These are phyloP conservation scores for Orbilia ellipsospora DNA, from an alignment of 2,329 filamentous ascomycete species.

Conservation along the genomic window DNA sequence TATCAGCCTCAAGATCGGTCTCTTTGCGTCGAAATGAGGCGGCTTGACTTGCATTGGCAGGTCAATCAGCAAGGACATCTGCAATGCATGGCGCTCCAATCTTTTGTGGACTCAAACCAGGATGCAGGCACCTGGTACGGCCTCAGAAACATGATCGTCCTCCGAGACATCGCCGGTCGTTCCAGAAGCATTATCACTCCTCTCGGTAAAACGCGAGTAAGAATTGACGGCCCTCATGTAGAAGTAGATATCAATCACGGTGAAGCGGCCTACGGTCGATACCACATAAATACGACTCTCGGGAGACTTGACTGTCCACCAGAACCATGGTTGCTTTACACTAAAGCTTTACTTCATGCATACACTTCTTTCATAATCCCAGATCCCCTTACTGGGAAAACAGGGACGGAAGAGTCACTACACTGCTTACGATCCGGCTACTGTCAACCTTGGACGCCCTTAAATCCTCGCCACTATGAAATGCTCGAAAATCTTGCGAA, in stretches of 20 bases:
- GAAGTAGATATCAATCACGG: conserved; percentile 61
- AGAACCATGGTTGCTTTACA: conserved; percentile 69
- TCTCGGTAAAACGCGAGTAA: conserved; percentile 62
- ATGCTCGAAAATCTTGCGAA: conserved; percentile 60
- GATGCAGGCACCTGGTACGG: conserved; percentile 72
- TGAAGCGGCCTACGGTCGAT: conserved; percentile 65
- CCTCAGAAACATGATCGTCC: conserved; percentile 69
- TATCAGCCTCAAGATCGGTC: conserved; percentile 63
- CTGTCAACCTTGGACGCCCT: conserved; percentile 67
- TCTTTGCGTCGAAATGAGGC: conserved; percentile 67
- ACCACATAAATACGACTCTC: conserved; percentile 68
- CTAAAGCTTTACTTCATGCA: conserved; percentile 71
- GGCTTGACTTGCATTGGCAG: conserved; percentile 68
- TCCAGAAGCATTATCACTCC: conserved; percentile 69
- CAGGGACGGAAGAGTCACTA: conserved; percentile 72
- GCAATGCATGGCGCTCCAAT: conserved; percentile 65
- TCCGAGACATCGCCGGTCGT: conserved; percentile 63
- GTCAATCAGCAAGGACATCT: conserved; percentile 66
- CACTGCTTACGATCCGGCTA: conserved; percentile 66
- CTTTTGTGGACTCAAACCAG: conserved; percentile 70
- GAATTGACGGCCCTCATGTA: conserved; percentile 64
- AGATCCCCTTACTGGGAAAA: conserved; percentile 70
- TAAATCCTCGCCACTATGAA: conserved; percentile 23
- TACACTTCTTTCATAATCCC: conserved; percentile 70
- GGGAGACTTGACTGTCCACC: conserved; percentile 70